A percentile compares a stretch with the other conserved stretches of the same genome.
Evolutionary conservation across 2,329 filamentous ascomycete species (phyloP).

Genomic region (Pseudopyricularia javanii): DNA sequence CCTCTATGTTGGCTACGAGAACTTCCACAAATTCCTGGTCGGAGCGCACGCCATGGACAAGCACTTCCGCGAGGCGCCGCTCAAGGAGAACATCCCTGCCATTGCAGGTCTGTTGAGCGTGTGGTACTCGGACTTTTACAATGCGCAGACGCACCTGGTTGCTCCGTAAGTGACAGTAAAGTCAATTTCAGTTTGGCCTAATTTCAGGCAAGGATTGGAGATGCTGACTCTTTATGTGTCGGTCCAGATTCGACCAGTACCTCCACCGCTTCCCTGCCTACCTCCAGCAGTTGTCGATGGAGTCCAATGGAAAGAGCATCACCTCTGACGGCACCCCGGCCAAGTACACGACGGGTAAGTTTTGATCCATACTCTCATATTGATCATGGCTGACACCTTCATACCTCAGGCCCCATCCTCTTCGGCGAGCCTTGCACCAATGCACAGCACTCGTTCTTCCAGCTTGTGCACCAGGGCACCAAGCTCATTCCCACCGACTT

Average conservation of each 20-base stretch:
- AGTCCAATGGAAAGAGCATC: constrained; percentile 97
- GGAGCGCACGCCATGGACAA: constrained; percentile 97
- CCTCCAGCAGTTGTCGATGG: constrained; percentile 98
- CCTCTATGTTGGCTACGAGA: constrained; percentile 92
- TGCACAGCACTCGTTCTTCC: constrained; percentile 99
- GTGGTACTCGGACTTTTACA: constrained; percentile 99
- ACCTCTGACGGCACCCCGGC: constrained; percentile 80
- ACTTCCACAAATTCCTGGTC: constrained; percentile 91
- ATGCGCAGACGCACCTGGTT: constrained; percentile 93
- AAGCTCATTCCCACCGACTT: constrained; percentile 98
- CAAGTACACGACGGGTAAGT: constrained; percentile 79
- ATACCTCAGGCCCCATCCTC: constrained; percentile 56
- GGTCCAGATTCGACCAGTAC: constrained; percentile 86
- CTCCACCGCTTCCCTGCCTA: constrained; percentile 98
- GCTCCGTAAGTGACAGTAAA: constrained; percentile 56
- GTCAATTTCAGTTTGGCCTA: background rate
- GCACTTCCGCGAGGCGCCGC: constrained; percentile 84
- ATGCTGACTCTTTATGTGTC: background rate
- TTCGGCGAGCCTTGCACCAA: constrained; percentile 99
- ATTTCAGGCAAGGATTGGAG: background rate
- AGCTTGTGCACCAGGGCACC: constrained; percentile 96
- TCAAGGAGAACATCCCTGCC: constrained; percentile 90
- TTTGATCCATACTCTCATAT: background rate
- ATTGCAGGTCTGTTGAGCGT: constrained; percentile 89
- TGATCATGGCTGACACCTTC: background rate